These are phyloP conservation scores for Trifolium pratense DNA, from an alignment of 306 rosid species.

Conservation along the genomic window DNA sequence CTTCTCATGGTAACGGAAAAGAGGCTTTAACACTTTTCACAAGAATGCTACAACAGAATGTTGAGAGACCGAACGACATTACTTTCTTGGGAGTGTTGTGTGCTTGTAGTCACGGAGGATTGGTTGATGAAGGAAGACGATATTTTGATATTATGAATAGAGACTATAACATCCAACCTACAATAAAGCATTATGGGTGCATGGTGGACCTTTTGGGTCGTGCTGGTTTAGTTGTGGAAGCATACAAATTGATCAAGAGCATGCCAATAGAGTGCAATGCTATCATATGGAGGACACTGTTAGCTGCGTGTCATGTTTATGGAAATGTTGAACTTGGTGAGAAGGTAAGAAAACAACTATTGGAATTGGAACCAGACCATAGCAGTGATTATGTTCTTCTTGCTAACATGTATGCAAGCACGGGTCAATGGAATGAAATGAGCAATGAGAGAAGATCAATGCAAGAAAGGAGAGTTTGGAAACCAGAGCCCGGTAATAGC, in stretches of 20 bases:
- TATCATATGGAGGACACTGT: slow-evolving; percentile 74
- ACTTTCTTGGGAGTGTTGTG: slow-evolving; percentile 74
- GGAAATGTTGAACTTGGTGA: slow-evolving; percentile 64
- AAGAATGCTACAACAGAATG: slow-evolving; percentile 54
- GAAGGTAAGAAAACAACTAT: slow-evolving; percentile 63
- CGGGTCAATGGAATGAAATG: slow-evolving; percentile 67
- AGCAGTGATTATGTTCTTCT: slow-evolving; percentile 82
- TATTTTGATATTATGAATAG: slow-evolving; percentile 56
- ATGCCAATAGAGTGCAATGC: slow-evolving; percentile 75
- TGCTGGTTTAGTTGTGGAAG: slow-evolving; percentile 71
- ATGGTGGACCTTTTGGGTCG: slow-evolving; percentile 82
- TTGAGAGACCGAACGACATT: slow-evolving; percentile 58
- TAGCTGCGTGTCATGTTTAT: slow-evolving; percentile 70
- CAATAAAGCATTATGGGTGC: slow-evolving; percentile 82
- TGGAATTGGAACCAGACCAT: slow-evolving; percentile 66
- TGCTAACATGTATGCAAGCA: slow-evolving; percentile 72
- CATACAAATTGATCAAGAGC: slow-evolving; percentile 55
- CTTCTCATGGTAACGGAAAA: slow-evolving; percentile 62
- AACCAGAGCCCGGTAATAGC: slow-evolving; percentile 69
- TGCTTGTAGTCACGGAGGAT: slow-evolving; percentile 81
- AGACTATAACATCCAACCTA: slow-evolving; percentile 60
- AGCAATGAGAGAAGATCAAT: slow-evolving; percentile 55
- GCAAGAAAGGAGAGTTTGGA: slow-evolving; percentile 53
- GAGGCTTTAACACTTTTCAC: slow-evolving; percentile 61
- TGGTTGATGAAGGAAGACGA: slow-evolving; percentile 65